Evolutionary conservation across 2,329 filamentous ascomycete species (phyloP).

Genomic region (Parasarocladium wereldwijsianum): DNA sequence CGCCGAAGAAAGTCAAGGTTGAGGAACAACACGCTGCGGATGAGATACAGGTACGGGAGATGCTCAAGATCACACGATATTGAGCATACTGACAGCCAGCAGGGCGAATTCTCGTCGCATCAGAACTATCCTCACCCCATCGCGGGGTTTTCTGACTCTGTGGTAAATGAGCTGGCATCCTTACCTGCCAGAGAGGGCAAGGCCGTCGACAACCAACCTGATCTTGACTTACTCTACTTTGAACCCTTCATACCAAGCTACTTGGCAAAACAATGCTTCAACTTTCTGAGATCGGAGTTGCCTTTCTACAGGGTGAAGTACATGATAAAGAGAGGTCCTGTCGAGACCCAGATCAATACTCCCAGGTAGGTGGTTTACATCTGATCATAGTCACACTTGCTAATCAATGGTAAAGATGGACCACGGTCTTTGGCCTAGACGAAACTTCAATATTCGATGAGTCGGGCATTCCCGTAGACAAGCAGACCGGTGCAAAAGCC

Average conservation of each 20-base stretch:
- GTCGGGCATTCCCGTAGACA: slow-evolving; percentile 25
- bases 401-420: slow-evolving; percentile 19
- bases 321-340: slow-evolving; percentile 49
- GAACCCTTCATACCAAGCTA: slow-evolving; percentile 52
- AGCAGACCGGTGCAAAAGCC: slow-evolving; percentile 22
- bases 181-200: slow-evolving; percentile 37
- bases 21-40: not conserved
- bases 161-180: slow-evolving; percentile 24
- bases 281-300: slow-evolving; percentile 54
- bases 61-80: not conserved
- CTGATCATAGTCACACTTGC: not conserved
- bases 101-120: slow-evolving; percentile 23
- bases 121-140: slow-evolving; percentile 36
- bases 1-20: slow-evolving; percentile 20
- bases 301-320: slow-evolving; percentile 68
- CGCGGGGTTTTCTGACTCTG: slow-evolving; percentile 21
- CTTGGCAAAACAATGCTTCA: slow-evolving; percentile 45
- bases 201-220: slow-evolving; percentile 48
- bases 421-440: slow-evolving; percentile 42
- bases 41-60: slow-evolving; percentile 1
- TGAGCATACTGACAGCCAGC: no score
- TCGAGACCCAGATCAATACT: slow-evolving; percentile 45
- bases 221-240: slow-evolving; percentile 63
- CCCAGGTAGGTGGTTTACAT: slow-evolving; percentile 21
- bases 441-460: slow-evolving; percentile 47